Conservation (phyloP, 208 protist genomes). For the Leishmania lainsoni region DNA sequence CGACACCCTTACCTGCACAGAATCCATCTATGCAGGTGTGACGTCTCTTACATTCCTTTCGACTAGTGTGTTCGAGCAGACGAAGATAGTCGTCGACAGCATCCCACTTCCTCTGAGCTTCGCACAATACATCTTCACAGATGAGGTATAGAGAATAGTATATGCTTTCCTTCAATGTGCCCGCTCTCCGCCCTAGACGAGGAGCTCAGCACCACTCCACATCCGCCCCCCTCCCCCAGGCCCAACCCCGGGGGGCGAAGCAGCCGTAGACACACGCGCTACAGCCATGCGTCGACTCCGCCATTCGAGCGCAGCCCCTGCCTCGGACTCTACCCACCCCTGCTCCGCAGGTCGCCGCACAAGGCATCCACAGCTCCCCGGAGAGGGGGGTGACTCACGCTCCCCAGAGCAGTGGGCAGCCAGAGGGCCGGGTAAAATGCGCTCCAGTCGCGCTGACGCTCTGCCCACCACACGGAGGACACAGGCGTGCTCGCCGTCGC, state of each 20-base stretch:
- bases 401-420: too few relatives aligned
- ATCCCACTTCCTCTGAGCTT: background rate
- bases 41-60: background rate
- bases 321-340: too few relatives aligned
- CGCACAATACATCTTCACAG: background rate
- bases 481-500: too few relatives aligned
- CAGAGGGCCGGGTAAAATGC: too few relatives aligned
- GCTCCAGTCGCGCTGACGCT: too few relatives aligned
- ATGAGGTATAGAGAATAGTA: background rate
- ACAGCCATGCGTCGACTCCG: too few relatives aligned
- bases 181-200: background rate
- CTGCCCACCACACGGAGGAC: too few relatives aligned
- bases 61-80: background rate
- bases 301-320: too few relatives aligned
- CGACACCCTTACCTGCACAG: background rate
- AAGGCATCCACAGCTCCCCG: too few relatives aligned
- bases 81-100: background rate
- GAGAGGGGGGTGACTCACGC: background rate
- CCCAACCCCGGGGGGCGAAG: background rate
- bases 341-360: too few relatives aligned
- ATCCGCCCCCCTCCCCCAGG: background rate
- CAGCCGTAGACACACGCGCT: background rate
- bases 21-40: background rate
- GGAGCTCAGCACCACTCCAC: background rate
- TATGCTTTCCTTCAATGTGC: background rate